Conservation (phyloP, 2,329 filamentous ascomycete species). For the Talaromyces atroroseus region DNA sequence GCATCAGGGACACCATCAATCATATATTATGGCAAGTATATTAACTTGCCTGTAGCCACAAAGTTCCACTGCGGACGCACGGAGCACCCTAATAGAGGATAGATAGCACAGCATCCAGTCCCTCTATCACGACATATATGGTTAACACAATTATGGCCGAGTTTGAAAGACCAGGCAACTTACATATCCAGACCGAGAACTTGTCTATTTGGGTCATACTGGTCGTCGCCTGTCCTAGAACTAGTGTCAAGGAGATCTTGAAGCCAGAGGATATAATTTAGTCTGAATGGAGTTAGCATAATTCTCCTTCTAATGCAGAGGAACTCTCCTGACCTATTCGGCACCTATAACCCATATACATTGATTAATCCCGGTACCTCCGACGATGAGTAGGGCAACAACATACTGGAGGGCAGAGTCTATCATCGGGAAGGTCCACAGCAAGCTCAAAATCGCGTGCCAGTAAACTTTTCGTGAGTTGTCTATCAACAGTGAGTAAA, state of each 20-base stretch:
- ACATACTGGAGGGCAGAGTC: constrained; percentile 77
- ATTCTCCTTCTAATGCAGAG: constrained; percentile 5
- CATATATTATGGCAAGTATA: not conserved
- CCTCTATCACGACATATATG: constrained; percentile 48
- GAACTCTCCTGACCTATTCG: constrained; percentile 36
- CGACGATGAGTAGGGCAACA: not conserved
- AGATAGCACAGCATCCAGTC: constrained; percentile 86
- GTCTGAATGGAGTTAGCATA: constrained; percentile 46
- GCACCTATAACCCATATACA: constrained; percentile 30
- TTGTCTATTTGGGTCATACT: constrained; percentile 50
- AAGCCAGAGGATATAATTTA: constrained; percentile 89
- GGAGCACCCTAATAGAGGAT: constrained; percentile 71
- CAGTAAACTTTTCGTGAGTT: constrained; percentile 72
- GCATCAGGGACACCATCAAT: not conserved
- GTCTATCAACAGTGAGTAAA: constrained; percentile 30
- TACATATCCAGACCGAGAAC: constrained; percentile 72
- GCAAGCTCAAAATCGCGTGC: constrained; percentile 67
- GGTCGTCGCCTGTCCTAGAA: constrained; percentile 40
- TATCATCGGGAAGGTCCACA: constrained; percentile 66
- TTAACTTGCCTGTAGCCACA: constrained; percentile 53
- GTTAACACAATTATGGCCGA: constrained; percentile 4
- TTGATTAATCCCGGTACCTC: not conserved
- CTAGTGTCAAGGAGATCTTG: constrained; percentile 73
- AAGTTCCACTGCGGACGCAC: constrained; percentile 68
- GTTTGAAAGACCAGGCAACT: not conserved